Conservation (phyloP, 2,329 filamentous ascomycete genomes). For the Alternaria gansuensis region DNA sequence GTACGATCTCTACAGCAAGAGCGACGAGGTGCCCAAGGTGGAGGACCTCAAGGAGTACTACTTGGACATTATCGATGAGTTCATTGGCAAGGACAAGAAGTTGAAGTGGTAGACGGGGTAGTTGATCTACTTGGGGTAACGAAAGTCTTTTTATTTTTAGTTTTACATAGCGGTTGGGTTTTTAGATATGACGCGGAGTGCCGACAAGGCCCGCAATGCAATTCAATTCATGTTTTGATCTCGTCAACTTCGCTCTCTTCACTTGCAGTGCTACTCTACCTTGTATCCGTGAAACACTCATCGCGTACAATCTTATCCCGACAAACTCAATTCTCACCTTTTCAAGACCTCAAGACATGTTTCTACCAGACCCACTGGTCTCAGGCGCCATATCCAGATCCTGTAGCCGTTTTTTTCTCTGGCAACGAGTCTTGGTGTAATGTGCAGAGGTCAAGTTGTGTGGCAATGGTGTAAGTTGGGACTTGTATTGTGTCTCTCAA, state of each 20-base stretch:
- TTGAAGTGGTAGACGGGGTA: slow-evolving; percentile 69
- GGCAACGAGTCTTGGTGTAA: no score
- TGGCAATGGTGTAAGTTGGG: no score
- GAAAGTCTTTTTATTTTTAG: slow-evolving; percentile 9
- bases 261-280: neutral
- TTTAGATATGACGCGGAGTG: slow-evolving; percentile 17
- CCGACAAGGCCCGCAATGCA: slow-evolving; percentile 26
- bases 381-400: no score
- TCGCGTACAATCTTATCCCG: no score
- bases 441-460: no score
- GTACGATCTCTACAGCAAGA: slow-evolving; percentile 93
- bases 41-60: slow-evolving; percentile 74
- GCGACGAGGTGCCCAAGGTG: slow-evolving; percentile 77
- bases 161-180: slow-evolving; percentile 4
- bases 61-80: slow-evolving; percentile 69
- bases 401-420: no score
- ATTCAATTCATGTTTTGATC: neutral
- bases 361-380: no score
- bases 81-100: slow-evolving; percentile 70
- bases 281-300: no score
- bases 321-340: no score
- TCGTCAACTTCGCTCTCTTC: neutral
- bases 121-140: neutral
- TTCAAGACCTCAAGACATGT: no score
- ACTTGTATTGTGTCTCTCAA: no score